Conservation (phyloP, 768 basidiomycete genomes). For the Tricholoma matsutake region DNA sequence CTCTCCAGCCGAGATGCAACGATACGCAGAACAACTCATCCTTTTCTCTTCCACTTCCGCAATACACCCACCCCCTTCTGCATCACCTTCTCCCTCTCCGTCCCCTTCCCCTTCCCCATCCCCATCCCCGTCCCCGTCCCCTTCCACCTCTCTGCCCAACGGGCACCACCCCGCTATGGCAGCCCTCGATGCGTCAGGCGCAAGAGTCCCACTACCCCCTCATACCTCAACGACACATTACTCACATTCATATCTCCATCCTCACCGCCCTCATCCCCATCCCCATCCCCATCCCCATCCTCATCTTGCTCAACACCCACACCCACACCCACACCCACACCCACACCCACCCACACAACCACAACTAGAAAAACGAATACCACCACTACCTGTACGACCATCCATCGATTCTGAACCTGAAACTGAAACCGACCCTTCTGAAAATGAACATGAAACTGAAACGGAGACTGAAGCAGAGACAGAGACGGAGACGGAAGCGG, state of each 20-base stretch:
- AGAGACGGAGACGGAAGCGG: slow-evolving; percentile 54
- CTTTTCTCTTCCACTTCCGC: slow-evolving; percentile 47
- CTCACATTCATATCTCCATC: not conserved
- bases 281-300: not conserved
- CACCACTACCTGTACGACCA: not conserved
- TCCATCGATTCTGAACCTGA: not conserved
- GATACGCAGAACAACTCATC: slow-evolving; percentile 88
- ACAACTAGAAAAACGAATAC: not conserved
- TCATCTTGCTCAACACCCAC: not conserved
- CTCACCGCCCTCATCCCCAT: not conserved
- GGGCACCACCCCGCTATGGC: slow-evolving; percentile 39
- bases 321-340: not conserved
- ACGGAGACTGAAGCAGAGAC: slow-evolving; percentile 42
- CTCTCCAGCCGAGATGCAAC: slow-evolving; percentile 87
- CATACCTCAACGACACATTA: slow-evolving; percentile 15
- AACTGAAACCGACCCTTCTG: slow-evolving; percentile 16
- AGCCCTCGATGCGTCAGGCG: slow-evolving; percentile 52
- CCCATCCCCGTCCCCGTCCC: not conserved
- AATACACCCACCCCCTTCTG: not conserved
- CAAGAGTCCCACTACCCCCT: slow-evolving; percentile 31
- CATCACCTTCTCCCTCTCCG: not conserved
- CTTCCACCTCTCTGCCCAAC: not conserved
- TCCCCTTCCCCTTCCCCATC: not conserved
- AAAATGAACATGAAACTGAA: slow-evolving; percentile 34
- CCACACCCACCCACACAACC: not conserved